Percentiles rank a stretch among this genome's conserved stretches.
Evolutionary conservation across 2,329 filamentous ascomycete species (phyloP).

Genomic region (Fusarium burgessii): DNA sequence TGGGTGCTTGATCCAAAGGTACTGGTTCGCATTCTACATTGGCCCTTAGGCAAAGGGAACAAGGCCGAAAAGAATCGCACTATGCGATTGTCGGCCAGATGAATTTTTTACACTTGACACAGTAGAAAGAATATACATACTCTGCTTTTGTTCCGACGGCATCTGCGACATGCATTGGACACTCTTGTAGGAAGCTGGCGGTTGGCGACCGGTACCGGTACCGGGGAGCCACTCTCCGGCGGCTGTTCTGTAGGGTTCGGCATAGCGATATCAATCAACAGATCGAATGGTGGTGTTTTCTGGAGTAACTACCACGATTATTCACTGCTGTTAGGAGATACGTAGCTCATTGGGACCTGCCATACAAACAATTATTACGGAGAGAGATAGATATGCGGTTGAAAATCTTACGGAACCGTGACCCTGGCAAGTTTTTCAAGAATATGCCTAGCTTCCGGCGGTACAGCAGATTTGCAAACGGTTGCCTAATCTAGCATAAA

Average conservation of each 20-base stretch:
- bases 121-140: not conserved
- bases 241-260: not conserved
- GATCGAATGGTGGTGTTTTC: not conserved
- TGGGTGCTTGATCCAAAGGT: not conserved
- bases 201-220: not conserved
- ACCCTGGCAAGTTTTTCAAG: not conserved
- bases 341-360: not conserved
- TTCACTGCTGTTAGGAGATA: not conserved
- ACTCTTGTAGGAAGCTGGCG: not conserved
- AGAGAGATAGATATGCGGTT: not conserved
- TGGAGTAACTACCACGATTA: not conserved
- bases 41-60: not conserved
- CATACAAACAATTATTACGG: not conserved
- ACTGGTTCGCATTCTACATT: not conserved
- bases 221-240: not conserved
- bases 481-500: not conserved
- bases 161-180: not conserved
- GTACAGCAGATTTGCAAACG: not conserved
- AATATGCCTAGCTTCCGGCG: not conserved
- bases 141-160: not conserved
- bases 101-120: not conserved
- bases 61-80: not conserved
- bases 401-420: not conserved
- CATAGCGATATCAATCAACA: not conserved
- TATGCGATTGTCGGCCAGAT: not conserved